phyloP scores from a whole-genome alignment of 345 rosid species.

The Psidium friedrichsthalianum region DNA sequence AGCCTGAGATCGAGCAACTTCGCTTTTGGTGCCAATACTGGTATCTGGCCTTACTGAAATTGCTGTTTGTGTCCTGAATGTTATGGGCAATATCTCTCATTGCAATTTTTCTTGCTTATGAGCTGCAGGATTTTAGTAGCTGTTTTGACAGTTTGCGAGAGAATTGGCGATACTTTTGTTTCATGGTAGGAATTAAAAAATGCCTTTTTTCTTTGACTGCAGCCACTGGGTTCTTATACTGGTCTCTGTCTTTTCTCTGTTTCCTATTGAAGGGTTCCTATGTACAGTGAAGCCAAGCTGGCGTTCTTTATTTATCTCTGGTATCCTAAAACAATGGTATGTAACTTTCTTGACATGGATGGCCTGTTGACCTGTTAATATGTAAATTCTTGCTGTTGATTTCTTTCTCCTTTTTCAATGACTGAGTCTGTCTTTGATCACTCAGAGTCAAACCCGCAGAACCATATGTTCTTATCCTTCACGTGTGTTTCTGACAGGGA shows the following conservation, averaged over 20 bases:
- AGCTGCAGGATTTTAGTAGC: conserved; percentile 60
- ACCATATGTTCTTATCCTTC: background rate
- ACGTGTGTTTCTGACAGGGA: conserved; percentile 27
- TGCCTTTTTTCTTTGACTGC: background rate
- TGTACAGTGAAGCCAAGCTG: conserved; percentile 65
- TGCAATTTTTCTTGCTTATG: background rate
- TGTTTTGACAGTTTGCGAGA: conserved; percentile 44
- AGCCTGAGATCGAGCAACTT: conserved; percentile 51
- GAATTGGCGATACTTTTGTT: conserved; percentile 50
- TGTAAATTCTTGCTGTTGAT: background rate
- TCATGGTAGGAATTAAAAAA: conserved; percentile 33
- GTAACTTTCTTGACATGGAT: background rate
- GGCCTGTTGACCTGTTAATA: background rate
- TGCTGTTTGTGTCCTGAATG: background rate
- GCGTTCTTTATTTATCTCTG: conserved; percentile 54
- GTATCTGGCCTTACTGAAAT: conserved; percentile 4
- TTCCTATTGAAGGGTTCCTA: conserved; percentile 41
- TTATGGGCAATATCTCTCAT: background rate
- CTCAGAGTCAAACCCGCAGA: background rate
- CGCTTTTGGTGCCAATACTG: conserved; percentile 67
- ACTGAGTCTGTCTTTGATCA: background rate
- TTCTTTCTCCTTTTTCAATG: background rate
- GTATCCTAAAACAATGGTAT: conserved; percentile 59
- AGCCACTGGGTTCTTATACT: background rate
- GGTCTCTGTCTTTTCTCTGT: conserved; percentile 1